Evolutionary conservation across 805 yeast genomes (phyloP).

Genomic region (Kuraishia floccosa): DNA sequence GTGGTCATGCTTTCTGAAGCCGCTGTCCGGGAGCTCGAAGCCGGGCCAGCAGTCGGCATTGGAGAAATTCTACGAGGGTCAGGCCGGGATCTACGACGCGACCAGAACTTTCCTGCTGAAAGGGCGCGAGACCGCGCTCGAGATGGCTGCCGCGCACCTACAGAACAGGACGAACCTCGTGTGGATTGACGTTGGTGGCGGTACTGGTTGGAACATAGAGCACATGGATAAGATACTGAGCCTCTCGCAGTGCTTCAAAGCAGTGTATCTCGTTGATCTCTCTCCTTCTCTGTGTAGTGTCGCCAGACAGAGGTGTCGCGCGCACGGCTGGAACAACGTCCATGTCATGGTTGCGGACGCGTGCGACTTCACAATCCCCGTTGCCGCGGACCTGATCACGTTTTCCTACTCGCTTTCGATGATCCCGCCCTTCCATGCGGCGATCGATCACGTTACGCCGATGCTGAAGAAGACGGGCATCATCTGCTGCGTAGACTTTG

Average conservation of each 20-base stretch:
- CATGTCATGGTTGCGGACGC: slow-evolving; percentile 68
- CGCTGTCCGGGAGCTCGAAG: slow-evolving; percentile 16
- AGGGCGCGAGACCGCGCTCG: slow-evolving; percentile 59
- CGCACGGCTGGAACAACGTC: slow-evolving; percentile 44
- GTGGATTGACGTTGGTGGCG: slow-evolving; percentile 82
- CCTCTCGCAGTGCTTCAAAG: slow-evolving; percentile 39
- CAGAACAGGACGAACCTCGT: slow-evolving; percentile 32
- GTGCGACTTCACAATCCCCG: slow-evolving; percentile 48
- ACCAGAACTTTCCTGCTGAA: slow-evolving; percentile 57
- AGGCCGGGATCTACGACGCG: slow-evolving; percentile 66
- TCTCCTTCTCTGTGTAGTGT: slow-evolving; percentile 70
- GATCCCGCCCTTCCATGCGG: slow-evolving; percentile 78
- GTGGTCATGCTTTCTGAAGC: slow-evolving; percentile 45
- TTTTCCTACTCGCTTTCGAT: slow-evolving; percentile 75
- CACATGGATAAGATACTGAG: slow-evolving; percentile 50
- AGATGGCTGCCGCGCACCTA: slow-evolving; percentile 48
- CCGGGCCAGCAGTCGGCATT: slow-evolving; percentile 45
- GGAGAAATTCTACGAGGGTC: slow-evolving; percentile 64
- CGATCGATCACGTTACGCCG: slow-evolving; percentile 54
- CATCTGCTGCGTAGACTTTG: slow-evolving; percentile 68
- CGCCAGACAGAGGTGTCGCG: slow-evolving; percentile 47
- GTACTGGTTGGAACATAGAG: slow-evolving; percentile 78
- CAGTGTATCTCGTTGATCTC: slow-evolving; percentile 62
- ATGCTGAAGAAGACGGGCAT: slow-evolving; percentile 47
- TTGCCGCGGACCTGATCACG: slow-evolving; percentile 59